phyloP scores from a whole-genome alignment of 345 rosid genomes.

The Lepidium sativum region DNA sequence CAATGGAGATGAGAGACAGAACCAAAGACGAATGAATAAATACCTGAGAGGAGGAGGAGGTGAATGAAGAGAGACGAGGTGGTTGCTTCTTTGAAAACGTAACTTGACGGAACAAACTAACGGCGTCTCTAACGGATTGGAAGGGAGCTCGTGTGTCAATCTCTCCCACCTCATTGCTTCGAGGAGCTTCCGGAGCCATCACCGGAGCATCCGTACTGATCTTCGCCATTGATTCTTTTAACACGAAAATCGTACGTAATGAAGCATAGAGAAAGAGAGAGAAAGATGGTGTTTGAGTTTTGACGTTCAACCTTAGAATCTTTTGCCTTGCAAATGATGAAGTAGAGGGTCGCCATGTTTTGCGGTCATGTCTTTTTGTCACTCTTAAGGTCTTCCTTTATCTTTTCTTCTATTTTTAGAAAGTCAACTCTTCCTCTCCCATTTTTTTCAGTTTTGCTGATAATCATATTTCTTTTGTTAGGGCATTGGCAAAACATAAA shows the following conservation, averaged over 20 bases:
- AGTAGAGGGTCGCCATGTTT: slow-evolving; percentile 28
- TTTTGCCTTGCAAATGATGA: slow-evolving; percentile 22
- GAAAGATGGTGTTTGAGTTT: not conserved
- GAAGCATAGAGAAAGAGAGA: slow-evolving; percentile 9
- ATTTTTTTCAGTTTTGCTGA: not conserved
- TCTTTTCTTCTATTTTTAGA: slow-evolving; percentile 15
- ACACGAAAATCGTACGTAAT: slow-evolving; percentile 7
- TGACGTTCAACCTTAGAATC: slow-evolving; percentile 13
- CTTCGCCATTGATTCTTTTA: slow-evolving; percentile 37
- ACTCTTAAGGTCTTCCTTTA: slow-evolving; percentile 12
- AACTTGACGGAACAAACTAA: slow-evolving; percentile 71
- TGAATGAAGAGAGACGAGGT: slow-evolving; percentile 21
- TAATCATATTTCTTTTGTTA: not conserved
- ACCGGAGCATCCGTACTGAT: slow-evolving; percentile 24
- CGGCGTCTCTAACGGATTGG: slow-evolving; percentile 89
- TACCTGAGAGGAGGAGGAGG: slow-evolving; percentile 17
- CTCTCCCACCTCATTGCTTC: slow-evolving; percentile 72
- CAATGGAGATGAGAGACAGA: not conserved
- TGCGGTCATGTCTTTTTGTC: slow-evolving; percentile 16
- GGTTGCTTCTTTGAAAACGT: slow-evolving; percentile 30
- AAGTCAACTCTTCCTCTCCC: not conserved
- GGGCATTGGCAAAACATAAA: not conserved
- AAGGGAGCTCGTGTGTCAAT: slow-evolving; percentile 84
- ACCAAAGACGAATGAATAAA: not conserved
- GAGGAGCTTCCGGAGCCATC: slow-evolving; percentile 19